These are phyloP conservation scores for Thermothielavioides terrestris DNA, from an alignment of 495 filamentous ascomycete species.

Conservation along the genomic window DNA sequence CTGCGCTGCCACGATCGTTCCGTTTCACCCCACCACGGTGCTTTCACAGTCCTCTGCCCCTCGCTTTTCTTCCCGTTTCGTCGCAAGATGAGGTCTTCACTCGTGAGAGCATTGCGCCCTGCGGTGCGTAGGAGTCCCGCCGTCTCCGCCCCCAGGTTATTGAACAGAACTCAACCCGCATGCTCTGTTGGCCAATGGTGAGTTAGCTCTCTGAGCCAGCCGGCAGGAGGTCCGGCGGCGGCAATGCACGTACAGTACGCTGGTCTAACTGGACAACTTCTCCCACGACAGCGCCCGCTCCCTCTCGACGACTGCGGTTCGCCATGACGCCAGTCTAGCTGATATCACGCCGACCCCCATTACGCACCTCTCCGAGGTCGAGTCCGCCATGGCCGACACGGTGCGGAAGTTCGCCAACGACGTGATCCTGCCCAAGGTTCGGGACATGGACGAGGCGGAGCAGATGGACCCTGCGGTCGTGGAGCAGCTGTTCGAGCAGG, in stretches of 20 bases:
- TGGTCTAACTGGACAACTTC: not conserved
- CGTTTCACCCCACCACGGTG: not conserved
- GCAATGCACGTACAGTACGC: not conserved
- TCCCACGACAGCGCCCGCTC: slow-evolving; percentile 44
- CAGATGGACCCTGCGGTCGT: slow-evolving; percentile 81
- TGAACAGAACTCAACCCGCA: slow-evolving; percentile 8
- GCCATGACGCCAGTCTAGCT: slow-evolving; percentile 52
- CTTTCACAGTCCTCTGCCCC: not conserved
- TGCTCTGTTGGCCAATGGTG: slow-evolving; percentile 20
- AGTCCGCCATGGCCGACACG: slow-evolving; percentile 76
- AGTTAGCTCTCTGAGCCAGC: not conserved
- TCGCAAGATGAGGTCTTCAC: slow-evolving; percentile 58
- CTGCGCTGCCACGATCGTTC: not conserved
- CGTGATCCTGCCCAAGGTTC: slow-evolving; percentile 80
- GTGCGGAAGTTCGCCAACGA: slow-evolving; percentile 88
- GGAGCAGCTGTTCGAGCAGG: slow-evolving; percentile 93
- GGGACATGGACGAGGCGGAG: slow-evolving; percentile 97
- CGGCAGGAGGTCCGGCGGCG: not conserved
- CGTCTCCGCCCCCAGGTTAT: slow-evolving; percentile 30
- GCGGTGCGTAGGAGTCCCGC: slow-evolving; percentile 47
- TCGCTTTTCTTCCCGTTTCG: not conserved
- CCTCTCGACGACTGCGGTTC: slow-evolving; percentile 60
- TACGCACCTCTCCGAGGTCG: slow-evolving; percentile 83
- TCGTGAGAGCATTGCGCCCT: slow-evolving; percentile 59
- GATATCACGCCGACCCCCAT: slow-evolving; percentile 84